Evolutionary conservation across 768 basidiomycete species (phyloP).

Genomic region (Peribolospora baueri): DNA sequence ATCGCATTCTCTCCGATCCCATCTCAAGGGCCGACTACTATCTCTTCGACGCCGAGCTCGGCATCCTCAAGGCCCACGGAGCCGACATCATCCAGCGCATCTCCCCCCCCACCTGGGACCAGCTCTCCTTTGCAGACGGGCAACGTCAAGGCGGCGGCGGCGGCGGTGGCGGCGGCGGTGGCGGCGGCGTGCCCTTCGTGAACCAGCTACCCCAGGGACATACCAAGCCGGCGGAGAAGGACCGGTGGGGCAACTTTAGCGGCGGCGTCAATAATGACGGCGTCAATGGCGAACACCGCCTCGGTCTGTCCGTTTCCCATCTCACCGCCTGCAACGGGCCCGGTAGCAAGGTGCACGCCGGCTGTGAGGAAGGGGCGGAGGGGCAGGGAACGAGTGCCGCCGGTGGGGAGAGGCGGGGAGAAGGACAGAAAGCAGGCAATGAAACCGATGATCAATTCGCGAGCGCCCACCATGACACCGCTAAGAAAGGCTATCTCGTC

Average conservation of each 20-base stretch:
- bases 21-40: conserved; percentile 78
- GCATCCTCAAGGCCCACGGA: conserved; percentile 47
- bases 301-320: conserved; percentile 15
- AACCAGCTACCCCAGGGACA: not conserved
- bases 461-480: too few relatives aligned
- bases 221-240: conserved; percentile 5
- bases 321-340: too few relatives aligned
- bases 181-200: not conserved
- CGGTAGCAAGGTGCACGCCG: too few relatives aligned
- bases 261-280: conserved; percentile 26
- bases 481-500: conserved; percentile 41
- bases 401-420: too few relatives aligned
- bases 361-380: too few relatives aligned
- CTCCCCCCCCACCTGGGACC: not conserved
- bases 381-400: too few relatives aligned
- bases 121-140: conserved; percentile 9
- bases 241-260: conserved; percentile 19
- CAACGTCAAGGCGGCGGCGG: not conserved
- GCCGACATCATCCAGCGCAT: conserved; percentile 31
- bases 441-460: too few relatives aligned
- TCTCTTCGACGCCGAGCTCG: conserved; percentile 65
- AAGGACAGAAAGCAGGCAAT: too few relatives aligned
- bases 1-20: conserved; percentile 48
- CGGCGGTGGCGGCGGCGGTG: not conserved
- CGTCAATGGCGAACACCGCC: conserved; percentile 23